These are phyloP conservation scores for Lactarius indigo DNA, from an alignment of 768 basidiomycete genomes.

Conservation along the genomic window DNA sequence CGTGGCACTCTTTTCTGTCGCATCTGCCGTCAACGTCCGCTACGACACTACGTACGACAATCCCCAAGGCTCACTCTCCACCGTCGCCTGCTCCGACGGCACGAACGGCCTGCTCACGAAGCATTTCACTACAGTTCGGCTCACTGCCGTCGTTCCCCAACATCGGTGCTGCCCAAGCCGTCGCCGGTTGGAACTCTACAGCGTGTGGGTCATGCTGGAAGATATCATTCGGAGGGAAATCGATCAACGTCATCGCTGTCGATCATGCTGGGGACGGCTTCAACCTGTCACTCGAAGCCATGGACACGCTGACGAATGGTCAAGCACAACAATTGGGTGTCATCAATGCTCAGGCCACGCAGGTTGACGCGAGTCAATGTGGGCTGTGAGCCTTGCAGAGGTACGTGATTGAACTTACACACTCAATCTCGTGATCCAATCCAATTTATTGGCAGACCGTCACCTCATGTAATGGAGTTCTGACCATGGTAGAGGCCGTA, in stretches of 20 bases:
- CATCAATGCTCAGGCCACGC: conserved; percentile 41
- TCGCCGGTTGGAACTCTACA: conserved; percentile 32
- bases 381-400: conserved; percentile 38
- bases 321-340: conserved; percentile 47
- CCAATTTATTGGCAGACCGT: background rate
- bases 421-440: background rate
- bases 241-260: conserved; percentile 33
- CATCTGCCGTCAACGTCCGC: conserved; percentile 23
- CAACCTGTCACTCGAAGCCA: conserved; percentile 36
- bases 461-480: background rate
- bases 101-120: conserved; percentile 31
- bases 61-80: conserved; percentile 20
- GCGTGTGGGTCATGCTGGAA: conserved; percentile 37
- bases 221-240: conserved; percentile 30
- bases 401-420: background rate
- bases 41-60: conserved; percentile 36
- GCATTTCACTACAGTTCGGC: conserved; percentile 35
- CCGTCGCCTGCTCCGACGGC: conserved; percentile 36
- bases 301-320: conserved; percentile 37
- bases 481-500: background rate
- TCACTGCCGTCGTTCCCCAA: conserved; percentile 33
- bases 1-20: conserved; percentile 15
- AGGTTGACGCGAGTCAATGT: conserved; percentile 49
- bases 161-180: conserved; percentile 35
- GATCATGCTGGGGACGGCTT: conserved; percentile 35